These are phyloP conservation scores for Fragilariopsis cylindrus DNA, from an alignment of 108 stramenopile genomes.

Conservation along the genomic window DNA sequence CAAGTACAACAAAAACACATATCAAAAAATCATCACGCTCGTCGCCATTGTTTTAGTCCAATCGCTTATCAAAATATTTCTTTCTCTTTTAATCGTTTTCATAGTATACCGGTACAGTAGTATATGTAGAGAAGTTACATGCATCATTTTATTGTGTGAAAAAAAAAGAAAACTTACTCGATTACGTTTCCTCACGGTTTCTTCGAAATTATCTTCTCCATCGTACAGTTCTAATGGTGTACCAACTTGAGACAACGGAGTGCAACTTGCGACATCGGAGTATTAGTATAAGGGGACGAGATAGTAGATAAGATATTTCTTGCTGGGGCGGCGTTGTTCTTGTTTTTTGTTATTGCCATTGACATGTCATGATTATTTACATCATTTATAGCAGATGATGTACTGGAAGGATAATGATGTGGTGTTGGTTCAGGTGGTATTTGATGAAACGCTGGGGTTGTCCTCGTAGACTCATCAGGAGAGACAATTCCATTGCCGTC, in stretches of 20 bases:
- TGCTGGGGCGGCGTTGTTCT: too few relatives aligned
- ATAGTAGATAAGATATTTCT: too few relatives aligned
- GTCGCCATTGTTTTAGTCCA: too few relatives aligned
- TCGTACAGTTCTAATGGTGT: not conserved
- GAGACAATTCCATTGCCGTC: not conserved
- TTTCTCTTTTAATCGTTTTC: too few relatives aligned
- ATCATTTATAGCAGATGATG: not conserved
- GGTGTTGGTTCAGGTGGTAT: too few relatives aligned
- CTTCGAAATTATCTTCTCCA: conserved; percentile 47
- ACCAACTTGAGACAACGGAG: not conserved
- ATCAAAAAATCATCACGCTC: not conserved
- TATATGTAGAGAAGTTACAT: too few relatives aligned
- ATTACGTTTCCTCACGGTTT: conserved; percentile 70
- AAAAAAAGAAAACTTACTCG: conserved; percentile 33
- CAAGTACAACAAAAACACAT: not conserved
- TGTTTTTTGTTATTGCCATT: not conserved
- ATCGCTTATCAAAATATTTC: too few relatives aligned
- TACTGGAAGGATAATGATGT: too few relatives aligned
- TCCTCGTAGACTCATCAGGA: not conserved
- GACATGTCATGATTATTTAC: not conserved
- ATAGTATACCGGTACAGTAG: too few relatives aligned
- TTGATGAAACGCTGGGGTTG: not conserved
- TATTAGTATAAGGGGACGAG: too few relatives aligned
- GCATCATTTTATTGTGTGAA: too few relatives aligned
- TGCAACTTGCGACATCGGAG: too few relatives aligned